Percentiles rank a stretch among this genome's conserved stretches.
These are phyloP conservation scores for Chalaropsis thielavioides DNA, from an alignment of 2,329 filamentous ascomycete genomes.

Conservation along the genomic window DNA sequence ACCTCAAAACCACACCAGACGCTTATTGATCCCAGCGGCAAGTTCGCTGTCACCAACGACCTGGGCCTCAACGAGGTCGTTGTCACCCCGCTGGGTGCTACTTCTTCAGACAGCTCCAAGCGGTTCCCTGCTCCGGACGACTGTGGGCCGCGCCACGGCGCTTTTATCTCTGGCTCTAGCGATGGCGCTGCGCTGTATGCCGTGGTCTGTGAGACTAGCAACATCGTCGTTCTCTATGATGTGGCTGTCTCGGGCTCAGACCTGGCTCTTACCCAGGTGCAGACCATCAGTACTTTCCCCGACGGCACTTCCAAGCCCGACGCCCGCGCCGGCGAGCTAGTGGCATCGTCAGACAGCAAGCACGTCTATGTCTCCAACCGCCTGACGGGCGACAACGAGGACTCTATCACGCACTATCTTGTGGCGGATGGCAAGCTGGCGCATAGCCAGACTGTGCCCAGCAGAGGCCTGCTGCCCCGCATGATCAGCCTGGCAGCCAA, in stretches of 20 bases:
- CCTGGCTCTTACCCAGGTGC: neutral
- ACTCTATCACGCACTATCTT: conserved; percentile 35
- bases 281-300: conserved; percentile 8
- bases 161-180: conserved; percentile 12
- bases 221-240: conserved; percentile 17
- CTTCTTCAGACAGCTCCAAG: conserved; percentile 28
- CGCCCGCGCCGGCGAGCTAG: conserved; percentile 34
- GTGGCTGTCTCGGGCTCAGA: conserved; percentile 23
- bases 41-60: conserved; percentile 36
- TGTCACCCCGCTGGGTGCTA: conserved; percentile 31
- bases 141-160: conserved; percentile 36
- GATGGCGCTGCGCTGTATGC: conserved; percentile 16
- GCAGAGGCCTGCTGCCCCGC: conserved; percentile 29
- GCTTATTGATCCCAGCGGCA: conserved; percentile 34
- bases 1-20: conserved; percentile 33
- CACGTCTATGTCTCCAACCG: conserved; percentile 40
- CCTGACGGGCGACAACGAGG: conserved; percentile 30
- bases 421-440: conserved; percentile 24
- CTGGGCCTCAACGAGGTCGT: conserved; percentile 36
- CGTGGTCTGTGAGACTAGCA: conserved; percentile 19
- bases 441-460: conserved; percentile 25
- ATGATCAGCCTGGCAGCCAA: conserved; percentile 29
- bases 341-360: conserved; percentile 28
- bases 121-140: conserved; percentile 25
- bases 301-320: conserved; percentile 21